Evolutionary conservation across 768 basidiomycete genomes (phyloP).

Genomic region (Mycena crocata): DNA sequence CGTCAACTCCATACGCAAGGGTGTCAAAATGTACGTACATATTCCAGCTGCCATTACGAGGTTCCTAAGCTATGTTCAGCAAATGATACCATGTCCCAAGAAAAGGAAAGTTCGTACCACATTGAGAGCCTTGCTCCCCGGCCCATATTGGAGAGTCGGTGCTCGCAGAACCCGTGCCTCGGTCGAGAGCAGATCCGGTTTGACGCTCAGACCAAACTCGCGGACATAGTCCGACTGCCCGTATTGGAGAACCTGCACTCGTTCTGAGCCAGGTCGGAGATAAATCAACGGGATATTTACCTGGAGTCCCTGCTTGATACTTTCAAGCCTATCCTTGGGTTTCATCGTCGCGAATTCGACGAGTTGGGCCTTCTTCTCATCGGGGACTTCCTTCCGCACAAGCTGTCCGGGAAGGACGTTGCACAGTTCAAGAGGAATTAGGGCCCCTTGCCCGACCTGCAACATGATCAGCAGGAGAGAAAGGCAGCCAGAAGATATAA

Average conservation of each 20-base stretch:
- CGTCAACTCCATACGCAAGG: conserved; percentile 35
- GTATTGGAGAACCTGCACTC: conserved; percentile 50
- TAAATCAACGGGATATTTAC: conserved; percentile 46
- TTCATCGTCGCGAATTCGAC: conserved; percentile 75
- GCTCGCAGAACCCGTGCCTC: conserved; percentile 59
- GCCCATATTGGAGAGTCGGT: conserved; percentile 63
- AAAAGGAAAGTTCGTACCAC: conserved; percentile 36
- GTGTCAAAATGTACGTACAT: conserved; percentile 54
- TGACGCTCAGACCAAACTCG: conserved; percentile 56
- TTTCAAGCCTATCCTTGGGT: conserved; percentile 66
- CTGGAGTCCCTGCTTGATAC: conserved; percentile 64
- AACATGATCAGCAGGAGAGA: not conserved
- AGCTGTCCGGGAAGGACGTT: conserved; percentile 73
- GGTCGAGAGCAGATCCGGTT: conserved; percentile 50
- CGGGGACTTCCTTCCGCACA: conserved; percentile 76
- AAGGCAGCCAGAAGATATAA: conserved; percentile 6
- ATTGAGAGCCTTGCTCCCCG: conserved; percentile 50
- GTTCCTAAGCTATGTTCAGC: conserved; percentile 52
- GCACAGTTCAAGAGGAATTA: conserved; percentile 78
- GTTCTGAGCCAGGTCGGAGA: not conserved
- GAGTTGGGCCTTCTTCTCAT: conserved; percentile 72
- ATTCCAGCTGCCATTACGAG: conserved; percentile 80
- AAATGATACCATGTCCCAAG: not conserved
- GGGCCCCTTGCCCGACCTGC: conserved; percentile 70
- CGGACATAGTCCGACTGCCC: conserved; percentile 56